phyloP scores from a whole-genome alignment of 2,329 filamentous ascomycete species.

The Fusarium continuum region DNA sequence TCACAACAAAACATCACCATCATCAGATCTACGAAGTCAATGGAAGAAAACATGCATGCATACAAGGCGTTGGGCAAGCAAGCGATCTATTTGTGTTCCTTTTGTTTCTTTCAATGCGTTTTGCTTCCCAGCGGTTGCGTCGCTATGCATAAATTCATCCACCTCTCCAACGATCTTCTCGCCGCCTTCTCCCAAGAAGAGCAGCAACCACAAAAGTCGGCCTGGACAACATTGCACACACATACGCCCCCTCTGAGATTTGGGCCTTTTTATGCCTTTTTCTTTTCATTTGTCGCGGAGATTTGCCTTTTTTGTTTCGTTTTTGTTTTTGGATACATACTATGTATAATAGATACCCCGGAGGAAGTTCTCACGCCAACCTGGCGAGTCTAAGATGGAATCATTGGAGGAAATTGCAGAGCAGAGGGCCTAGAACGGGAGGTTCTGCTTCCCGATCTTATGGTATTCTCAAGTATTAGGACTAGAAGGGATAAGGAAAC shows the following conservation, averaged over 20 bases:
- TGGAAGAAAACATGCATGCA: constrained; percentile 35
- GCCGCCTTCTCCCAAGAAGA: neutral
- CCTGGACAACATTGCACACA: constrained; percentile 21
- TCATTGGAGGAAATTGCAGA: constrained; percentile 21
- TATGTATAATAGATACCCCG: constrained; percentile 46
- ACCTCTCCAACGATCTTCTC: constrained; percentile 20
- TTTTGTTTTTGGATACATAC: constrained; percentile 37
- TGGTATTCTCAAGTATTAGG: neutral
- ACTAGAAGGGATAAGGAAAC: constrained; percentile 1
- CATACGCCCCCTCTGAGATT: neutral
- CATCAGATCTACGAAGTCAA: constrained; percentile 29
- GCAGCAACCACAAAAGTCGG: constrained; percentile 11
- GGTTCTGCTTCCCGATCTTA: neutral
- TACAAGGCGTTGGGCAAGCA: constrained; percentile 40
- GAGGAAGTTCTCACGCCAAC: constrained; percentile 34
- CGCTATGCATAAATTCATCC: constrained; percentile 24
- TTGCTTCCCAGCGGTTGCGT: constrained; percentile 24
- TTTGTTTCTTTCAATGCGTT: constrained; percentile 22
- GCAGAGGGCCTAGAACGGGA: neutral
- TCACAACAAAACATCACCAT: constrained; percentile 23
- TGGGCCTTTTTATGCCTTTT: constrained; percentile 25
- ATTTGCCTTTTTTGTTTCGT: constrained; percentile 25
- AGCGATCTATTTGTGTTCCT: constrained; percentile 34
- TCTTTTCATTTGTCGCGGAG: constrained; percentile 37
- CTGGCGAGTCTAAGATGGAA: constrained; percentile 33